phyloP scores from a whole-genome alignment of 768 basidiomycete species.

The Calocybe cyanea region DNA sequence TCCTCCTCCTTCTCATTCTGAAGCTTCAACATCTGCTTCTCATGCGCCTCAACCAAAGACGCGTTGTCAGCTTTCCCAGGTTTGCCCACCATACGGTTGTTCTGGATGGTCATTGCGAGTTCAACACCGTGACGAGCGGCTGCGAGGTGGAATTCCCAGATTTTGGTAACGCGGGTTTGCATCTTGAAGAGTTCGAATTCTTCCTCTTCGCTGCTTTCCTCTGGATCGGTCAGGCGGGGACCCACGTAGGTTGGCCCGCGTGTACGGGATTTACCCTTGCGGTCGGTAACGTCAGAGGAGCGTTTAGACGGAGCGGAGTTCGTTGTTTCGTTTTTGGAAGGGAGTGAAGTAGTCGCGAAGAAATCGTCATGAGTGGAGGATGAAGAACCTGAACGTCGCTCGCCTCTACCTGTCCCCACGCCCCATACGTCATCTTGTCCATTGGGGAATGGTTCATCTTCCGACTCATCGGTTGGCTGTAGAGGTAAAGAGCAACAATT shows the following conservation, averaged over 20 bases:
- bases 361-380: conserved; percentile 21
- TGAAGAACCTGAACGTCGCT: conserved; percentile 12
- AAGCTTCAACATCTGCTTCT: conserved; percentile 34
- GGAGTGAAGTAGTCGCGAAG: conserved; percentile 17
- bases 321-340: conserved; percentile 3
- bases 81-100: conserved; percentile 31
- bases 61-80: conserved; percentile 26
- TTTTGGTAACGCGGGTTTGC: conserved; percentile 40
- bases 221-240: conserved; percentile 27
- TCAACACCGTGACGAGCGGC: conserved; percentile 41
- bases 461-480: conserved; percentile 26
- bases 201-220: conserved; percentile 30
- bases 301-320: conserved; percentile 14
- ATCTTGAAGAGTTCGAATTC: conserved; percentile 43
- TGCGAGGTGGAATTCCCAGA: conserved; percentile 46
- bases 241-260: conserved; percentile 31
- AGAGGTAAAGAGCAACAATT: conserved; percentile 7
- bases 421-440: conserved; percentile 16
- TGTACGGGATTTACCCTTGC: conserved; percentile 16
- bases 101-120: conserved; percentile 35
- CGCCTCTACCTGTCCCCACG: conserved; percentile 7
- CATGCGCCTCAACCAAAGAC: conserved; percentile 32
- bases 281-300: conserved; percentile 15
- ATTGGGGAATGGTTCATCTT: conserved; percentile 24
- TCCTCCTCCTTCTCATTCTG: conserved; percentile 46